These are phyloP conservation scores for Passalora sequoiae DNA, from an alignment of 2,329 filamentous ascomycete genomes.

Conservation along the genomic window DNA sequence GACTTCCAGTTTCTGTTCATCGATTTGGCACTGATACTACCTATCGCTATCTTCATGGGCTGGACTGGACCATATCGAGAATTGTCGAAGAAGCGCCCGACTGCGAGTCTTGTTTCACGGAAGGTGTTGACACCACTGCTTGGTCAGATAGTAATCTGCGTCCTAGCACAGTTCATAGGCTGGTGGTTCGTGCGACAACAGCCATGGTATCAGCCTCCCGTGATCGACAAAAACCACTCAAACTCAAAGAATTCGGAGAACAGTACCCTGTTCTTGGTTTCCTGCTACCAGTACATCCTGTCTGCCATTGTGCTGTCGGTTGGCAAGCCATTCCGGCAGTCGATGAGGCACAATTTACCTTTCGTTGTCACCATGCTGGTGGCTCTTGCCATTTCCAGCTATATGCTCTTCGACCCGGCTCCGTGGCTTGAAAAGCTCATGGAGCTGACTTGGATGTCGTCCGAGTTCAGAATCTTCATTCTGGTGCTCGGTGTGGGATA, in stretches of 20 bases:
- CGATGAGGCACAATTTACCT: conserved; percentile 73
- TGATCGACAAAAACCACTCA: conserved; percentile 68
- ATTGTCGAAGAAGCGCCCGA: conserved; percentile 79
- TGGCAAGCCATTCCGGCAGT: conserved; percentile 83
- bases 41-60: conserved; percentile 97
- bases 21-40: conserved; percentile 83
- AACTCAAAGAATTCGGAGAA: conserved; percentile 92
- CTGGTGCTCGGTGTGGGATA: conserved; percentile 64
- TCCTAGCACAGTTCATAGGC: conserved; percentile 68
- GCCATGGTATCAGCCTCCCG: conserved; percentile 80
- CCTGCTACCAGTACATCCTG: conserved; percentile 91
- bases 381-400: conserved; percentile 62
- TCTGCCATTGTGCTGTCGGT: conserved; percentile 84
- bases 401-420: conserved; percentile 75
- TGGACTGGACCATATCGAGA: conserved; percentile 81
- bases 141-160: conserved; percentile 78
- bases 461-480: conserved; percentile 67
- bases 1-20: conserved; percentile 99
- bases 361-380: conserved; percentile 73
- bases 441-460: conserved; percentile 75
- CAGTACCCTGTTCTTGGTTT: conserved; percentile 80
- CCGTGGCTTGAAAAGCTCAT: conserved; percentile 67
- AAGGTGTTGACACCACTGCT: conserved; percentile 87
- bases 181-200: conserved; percentile 73
- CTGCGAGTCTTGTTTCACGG: conserved; percentile 82